Percentiles rank a stretch among this genome's conserved stretches.
phyloP scores from a whole-genome alignment of 805 yeast species.

The Scheffersomyces stipitis region DNA sequence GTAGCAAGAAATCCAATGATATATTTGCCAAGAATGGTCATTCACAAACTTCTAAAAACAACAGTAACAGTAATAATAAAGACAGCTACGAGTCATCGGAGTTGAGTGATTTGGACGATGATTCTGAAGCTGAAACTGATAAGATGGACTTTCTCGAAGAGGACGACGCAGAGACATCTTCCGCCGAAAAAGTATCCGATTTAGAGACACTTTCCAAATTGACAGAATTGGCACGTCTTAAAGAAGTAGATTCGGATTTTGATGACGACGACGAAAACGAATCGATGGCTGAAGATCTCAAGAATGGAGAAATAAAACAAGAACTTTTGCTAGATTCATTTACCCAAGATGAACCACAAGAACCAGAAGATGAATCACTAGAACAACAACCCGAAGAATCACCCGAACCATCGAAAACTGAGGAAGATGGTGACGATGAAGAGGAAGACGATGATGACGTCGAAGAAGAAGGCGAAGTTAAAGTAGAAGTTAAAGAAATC shows the following conservation, averaged over 20 bases:
- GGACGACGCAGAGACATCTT: slow-evolving; percentile 18
- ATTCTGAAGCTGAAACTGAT: slow-evolving; percentile 90
- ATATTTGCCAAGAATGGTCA: background rate
- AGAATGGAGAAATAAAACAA: background rate
- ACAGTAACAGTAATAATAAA: slow-evolving; percentile 5
- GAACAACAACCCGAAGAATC: background rate
- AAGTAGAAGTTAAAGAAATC: slow-evolving; percentile 4
- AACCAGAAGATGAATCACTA: slow-evolving; percentile 1
- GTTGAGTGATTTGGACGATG: slow-evolving; percentile 53
- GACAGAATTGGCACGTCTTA: slow-evolving; percentile 40
- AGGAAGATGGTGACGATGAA: background rate
- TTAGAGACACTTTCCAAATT: slow-evolving; percentile 40
- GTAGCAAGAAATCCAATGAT: background rate
- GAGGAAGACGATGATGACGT: background rate
- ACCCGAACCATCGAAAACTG: background rate
- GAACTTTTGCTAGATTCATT: background rate
- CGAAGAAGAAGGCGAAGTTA: slow-evolving; percentile 4
- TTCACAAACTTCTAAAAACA: background rate
- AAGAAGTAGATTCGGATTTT: slow-evolving; percentile 37
- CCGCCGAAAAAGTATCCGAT: slow-evolving; percentile 30
- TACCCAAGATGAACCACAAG: background rate
- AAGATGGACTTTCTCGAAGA: slow-evolving; percentile 62
- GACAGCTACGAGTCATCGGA: slow-evolving; percentile 42
- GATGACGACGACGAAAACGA: slow-evolving; percentile 20
- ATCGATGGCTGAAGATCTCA: background rate